phyloP scores from a whole-genome alignment of 371 early-diverging fungal genomes.

The Smittium culicis region DNA sequence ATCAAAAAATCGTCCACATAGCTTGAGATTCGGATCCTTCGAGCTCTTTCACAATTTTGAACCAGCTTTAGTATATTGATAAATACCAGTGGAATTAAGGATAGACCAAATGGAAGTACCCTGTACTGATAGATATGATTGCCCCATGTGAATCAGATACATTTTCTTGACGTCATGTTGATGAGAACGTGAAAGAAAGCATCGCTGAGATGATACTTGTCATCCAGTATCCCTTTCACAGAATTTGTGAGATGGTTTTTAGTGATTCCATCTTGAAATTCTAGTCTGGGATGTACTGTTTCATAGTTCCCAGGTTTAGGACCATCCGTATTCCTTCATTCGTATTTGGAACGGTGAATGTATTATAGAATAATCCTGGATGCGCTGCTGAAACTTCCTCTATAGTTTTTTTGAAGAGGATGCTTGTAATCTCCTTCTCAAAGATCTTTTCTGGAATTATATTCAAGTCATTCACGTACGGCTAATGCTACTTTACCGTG shows the following conservation, averaged over 20 bases:
- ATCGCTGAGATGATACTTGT: background rate
- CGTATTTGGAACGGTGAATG: background rate
- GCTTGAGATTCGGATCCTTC: constrained; percentile 24
- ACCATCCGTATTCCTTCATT: background rate
- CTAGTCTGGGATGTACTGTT: background rate
- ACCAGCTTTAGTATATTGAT: constrained; percentile 22
- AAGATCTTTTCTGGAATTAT: background rate
- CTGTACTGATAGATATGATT: background rate
- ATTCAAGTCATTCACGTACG: background rate
- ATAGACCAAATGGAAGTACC: background rate
- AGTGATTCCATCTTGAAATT: background rate
- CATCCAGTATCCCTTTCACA: background rate
- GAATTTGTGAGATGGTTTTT: background rate
- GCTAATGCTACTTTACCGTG: background rate
- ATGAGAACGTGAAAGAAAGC: background rate
- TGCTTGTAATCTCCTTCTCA: background rate
- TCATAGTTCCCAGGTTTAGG: background rate
- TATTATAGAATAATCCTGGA: background rate
- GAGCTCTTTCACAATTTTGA: constrained; percentile 20
- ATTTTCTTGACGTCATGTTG: background rate
- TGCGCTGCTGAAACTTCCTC: background rate
- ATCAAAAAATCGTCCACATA: constrained; percentile 31
- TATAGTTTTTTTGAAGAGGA: background rate
- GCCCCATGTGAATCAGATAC: background rate
- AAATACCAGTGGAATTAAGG: background rate